These are phyloP conservation scores for Eragrostis curvula DNA, from an alignment of 176 grass and related monocot genomes.

Conservation along the genomic window DNA sequence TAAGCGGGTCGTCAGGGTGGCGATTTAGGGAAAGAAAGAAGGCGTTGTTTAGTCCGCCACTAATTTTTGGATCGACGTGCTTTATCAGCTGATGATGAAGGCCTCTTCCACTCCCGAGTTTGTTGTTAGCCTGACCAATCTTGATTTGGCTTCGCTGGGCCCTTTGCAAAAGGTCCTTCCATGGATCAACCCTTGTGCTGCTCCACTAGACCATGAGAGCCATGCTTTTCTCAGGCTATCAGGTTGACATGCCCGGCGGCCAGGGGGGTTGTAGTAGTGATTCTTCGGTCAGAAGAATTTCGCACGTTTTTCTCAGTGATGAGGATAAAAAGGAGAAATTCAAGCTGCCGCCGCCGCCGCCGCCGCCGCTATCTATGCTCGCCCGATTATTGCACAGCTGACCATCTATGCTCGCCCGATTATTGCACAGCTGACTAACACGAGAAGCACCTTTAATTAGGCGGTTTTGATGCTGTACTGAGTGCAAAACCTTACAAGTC, in stretches of 20 bases:
- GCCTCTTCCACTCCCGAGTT: background rate
- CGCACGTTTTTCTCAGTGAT: background rate
- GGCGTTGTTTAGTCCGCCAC: constrained; percentile 25
- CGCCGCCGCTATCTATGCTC: background rate
- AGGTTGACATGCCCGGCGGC: background rate
- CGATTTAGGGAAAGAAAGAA: constrained; percentile 20
- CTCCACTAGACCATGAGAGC: background rate
- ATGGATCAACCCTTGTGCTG: background rate
- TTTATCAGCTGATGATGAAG: background rate
- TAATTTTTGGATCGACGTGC: too few species aligned
- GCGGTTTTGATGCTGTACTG: too few species aligned
- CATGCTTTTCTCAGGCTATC: background rate
- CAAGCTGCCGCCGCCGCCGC: background rate
- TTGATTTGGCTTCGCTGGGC: too few species aligned
- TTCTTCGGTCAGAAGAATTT: background rate
- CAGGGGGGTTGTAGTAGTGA: background rate
- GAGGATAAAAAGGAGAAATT: background rate
- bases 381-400: too few species aligned
- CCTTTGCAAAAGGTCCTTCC: background rate
- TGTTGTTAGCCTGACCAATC: background rate
- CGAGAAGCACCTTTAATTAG: background rate
- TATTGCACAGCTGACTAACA: background rate
- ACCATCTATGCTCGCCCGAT: background rate
- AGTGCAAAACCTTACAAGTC: too few species aligned
- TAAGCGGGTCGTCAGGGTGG: background rate